Percentiles rank a stretch among this genome's conserved stretches.
Evolutionary conservation across 1,284 basidiomycete genomes (phyloP).

Genomic region (Apiotrichum akiyoshidainum): DNA sequence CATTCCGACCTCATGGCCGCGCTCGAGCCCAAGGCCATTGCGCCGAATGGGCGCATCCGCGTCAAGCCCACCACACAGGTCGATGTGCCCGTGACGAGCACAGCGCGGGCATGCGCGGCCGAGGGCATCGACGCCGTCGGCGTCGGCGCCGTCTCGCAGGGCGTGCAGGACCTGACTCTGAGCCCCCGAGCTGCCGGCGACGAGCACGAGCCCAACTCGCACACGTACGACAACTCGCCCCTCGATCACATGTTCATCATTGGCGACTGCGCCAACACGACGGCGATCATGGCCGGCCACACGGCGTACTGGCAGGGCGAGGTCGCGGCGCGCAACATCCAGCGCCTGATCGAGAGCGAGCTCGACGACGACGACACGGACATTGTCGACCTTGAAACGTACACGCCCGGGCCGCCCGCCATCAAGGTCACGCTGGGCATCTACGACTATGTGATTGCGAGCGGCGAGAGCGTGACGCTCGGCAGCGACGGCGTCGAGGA

Average conservation of each 20-base stretch:
- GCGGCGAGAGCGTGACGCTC: conserved; percentile 54
- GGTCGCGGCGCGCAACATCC: conserved; percentile 49
- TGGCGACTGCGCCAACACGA: conserved; percentile 51
- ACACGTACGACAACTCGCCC: conserved; percentile 4
- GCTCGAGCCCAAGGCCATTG: conserved; percentile 58
- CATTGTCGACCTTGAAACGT: conserved; percentile 54
- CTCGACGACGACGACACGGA: conserved; percentile 33
- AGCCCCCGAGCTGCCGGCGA: conserved; percentile 8
- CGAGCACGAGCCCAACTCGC: not conserved
- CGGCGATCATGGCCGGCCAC: conserved; percentile 61
- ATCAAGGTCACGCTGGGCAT: conserved; percentile 70
- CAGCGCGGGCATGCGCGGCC: not conserved
- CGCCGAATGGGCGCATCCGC: conserved; percentile 52
- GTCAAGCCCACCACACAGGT: conserved; percentile 63
- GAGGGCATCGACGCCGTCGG: not conserved
- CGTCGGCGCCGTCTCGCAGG: too few relatives aligned
- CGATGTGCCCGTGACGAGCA: not conserved
- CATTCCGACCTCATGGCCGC: conserved; percentile 61
- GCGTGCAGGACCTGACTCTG: not conserved
- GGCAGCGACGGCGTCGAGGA: conserved; percentile 56
- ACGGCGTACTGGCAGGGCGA: conserved; percentile 62
- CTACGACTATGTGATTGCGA: conserved; percentile 54
- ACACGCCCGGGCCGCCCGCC: conserved; percentile 58
- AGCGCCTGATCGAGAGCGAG: conserved; percentile 39
- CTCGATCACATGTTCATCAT: conserved; percentile 50